Base-by-base conservation (phyloP, 2,329 filamentous ascomycete species). In the Penicillium sp. region DNA sequence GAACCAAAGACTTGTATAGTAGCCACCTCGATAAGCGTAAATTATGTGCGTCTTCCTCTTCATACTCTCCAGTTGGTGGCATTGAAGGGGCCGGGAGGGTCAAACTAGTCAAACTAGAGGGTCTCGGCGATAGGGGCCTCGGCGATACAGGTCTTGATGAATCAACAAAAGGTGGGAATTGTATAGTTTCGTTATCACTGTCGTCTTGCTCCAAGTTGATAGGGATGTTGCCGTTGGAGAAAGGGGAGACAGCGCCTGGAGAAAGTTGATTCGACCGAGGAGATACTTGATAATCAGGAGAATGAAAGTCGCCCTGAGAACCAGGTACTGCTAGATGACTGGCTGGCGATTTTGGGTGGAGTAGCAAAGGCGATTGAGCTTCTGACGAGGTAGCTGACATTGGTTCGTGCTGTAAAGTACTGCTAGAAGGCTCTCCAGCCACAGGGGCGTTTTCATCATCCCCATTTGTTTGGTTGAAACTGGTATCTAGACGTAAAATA, bases 1-100 rank as follows among this genome's bases (percentile, higher is more conserved):
- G 90, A 11, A 89, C 77, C 3, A 96, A 74, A 20, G 89, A 63
- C 5, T 75, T 77, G 68, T 91, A 89, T 2, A 91, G 91, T 91
- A 92, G 97, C 88, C 91, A 95, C 47, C 72, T 80, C 43, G 89
- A 77, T 5, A 72, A 71, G 52, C 71, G 74, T 40, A 69, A 62
- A 20, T 74, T 70, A 48, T 61, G 57, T 14, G 62, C 58, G 74
- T 81, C 63, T 72, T 80, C 52, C 66, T 76, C 55, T 45, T 68
- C 52, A 23, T 46, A 20, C 18, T 20, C 51, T 52, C n/a, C 16
- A 30, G 21, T 45, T 20, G 56, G 47, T 23, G 45, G 26, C 18
- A 45, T 5, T 28, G 28, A 38, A 38, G 51, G 33, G 16, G 47
- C 38, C 8, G 56, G 45, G 20, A 53, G 46, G n/a, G 18, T 50